Evolutionary conservation across 805 yeast species (phyloP).

Genomic region (Kluyveromyces lactis): DNA sequence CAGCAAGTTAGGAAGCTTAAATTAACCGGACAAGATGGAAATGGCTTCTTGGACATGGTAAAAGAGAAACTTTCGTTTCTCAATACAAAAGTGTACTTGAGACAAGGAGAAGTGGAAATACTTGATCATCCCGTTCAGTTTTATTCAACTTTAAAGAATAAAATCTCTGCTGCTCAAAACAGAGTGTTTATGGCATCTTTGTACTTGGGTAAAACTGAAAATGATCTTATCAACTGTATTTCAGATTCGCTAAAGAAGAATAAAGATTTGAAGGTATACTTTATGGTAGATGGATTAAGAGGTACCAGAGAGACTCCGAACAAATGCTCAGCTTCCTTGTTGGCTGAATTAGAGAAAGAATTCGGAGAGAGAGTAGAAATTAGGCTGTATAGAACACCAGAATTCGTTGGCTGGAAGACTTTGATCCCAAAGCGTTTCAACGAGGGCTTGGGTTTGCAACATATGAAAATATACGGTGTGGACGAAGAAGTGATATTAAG

Average conservation of each 20-base stretch:
- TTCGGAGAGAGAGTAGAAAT: slow-evolving; percentile 68
- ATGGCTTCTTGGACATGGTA: slow-evolving; percentile 10
- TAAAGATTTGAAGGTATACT: slow-evolving; percentile 55
- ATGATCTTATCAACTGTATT: slow-evolving; percentile 61
- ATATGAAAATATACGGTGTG: slow-evolving; percentile 94
- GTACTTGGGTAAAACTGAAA: slow-evolving; percentile 77
- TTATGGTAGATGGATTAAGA: slow-evolving; percentile 79
- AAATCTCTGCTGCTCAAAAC: slow-evolving; percentile 51
- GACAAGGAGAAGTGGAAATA: slow-evolving; percentile 49
- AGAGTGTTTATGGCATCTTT: slow-evolving; percentile 78
- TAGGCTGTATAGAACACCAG: slow-evolving; percentile 86
- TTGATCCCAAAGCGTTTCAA: slow-evolving; percentile 76
- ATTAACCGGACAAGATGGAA: neutral
- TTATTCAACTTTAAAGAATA: slow-evolving; percentile 52
- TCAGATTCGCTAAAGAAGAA: slow-evolving; percentile 51
- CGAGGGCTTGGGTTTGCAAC: slow-evolving; percentile 90
- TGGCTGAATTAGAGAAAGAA: slow-evolving; percentile 56
- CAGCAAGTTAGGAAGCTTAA: neutral
- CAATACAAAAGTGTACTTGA: slow-evolving; percentile 44
- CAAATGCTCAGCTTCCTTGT: slow-evolving; percentile 64
- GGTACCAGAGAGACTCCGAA: slow-evolving; percentile 91
- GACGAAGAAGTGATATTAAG: slow-evolving; percentile 81
- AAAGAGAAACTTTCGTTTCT: slow-evolving; percentile 11
- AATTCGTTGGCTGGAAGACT: slow-evolving; percentile 53
- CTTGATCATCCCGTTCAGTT: slow-evolving; percentile 63